phyloP scores from a whole-genome alignment of 2,329 filamentous ascomycete genomes.

The Diaporthe australafricana region DNA sequence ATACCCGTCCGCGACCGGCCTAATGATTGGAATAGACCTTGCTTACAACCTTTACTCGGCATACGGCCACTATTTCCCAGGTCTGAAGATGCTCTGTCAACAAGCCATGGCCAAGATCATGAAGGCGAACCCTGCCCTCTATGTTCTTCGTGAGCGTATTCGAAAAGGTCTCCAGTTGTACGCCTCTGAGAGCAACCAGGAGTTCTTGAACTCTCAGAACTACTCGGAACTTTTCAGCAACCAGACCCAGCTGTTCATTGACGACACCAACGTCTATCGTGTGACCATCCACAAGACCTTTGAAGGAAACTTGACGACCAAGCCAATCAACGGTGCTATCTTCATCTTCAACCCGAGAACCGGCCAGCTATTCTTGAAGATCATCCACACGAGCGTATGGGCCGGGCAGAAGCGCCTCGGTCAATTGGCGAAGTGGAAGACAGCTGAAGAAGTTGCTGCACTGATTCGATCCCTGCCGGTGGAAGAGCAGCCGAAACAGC shows the following conservation, averaged over 20 bases:
- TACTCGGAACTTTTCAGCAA: slow-evolving; percentile 99
- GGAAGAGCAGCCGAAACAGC: slow-evolving; percentile 98
- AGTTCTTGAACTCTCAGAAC: slow-evolving; percentile 99
- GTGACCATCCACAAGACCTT: slow-evolving; percentile 99
- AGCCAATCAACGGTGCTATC: slow-evolving; percentile 99
- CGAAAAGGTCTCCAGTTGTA: slow-evolving; percentile 98
- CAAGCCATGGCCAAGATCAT: slow-evolving; percentile 99
- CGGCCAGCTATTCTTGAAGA: slow-evolving; percentile 97
- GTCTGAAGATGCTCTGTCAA: slow-evolving; percentile 93
- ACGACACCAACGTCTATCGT: slow-evolving; percentile 99
- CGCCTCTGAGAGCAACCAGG: slow-evolving; percentile 97
- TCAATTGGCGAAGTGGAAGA: slow-evolving; percentile 99
- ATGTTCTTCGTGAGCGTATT: slow-evolving; percentile 96
- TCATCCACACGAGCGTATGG: slow-evolving; percentile 99
- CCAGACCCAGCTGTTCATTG: slow-evolving; percentile 98
- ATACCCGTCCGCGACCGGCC: slow-evolving; percentile 93
- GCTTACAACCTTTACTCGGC: slow-evolving; percentile 99
- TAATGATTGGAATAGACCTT: slow-evolving; percentile 98
- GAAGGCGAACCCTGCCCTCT: slow-evolving; percentile 98
- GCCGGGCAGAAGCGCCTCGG: slow-evolving; percentile 99
- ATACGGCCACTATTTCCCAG: slow-evolving; percentile 98
- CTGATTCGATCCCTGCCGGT: slow-evolving; percentile 95
- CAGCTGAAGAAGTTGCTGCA: slow-evolving; percentile 98
- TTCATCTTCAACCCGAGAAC: slow-evolving; percentile 99
- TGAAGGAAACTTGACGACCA: slow-evolving; percentile 98